Base-by-base conservation (phyloP, 78 protist species). In the Chrysochromulina tobinii region DNA sequence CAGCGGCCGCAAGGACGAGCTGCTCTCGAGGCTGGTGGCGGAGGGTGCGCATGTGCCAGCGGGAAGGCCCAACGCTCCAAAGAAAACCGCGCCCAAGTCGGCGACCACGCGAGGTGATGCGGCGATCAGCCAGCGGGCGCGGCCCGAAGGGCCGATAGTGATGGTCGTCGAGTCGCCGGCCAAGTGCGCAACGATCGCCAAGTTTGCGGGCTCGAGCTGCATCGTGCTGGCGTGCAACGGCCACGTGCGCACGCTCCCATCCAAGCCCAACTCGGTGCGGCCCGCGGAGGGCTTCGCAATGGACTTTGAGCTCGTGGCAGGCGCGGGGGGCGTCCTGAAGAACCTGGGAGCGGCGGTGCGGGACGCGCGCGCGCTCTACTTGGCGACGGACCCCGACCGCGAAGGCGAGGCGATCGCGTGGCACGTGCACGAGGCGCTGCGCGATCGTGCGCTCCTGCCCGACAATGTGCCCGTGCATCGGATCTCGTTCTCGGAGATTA, bases 341-440 rank as follows among this genome's bases (percentile, higher is more conserved):
- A 1, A n/a, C 73, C 38, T 89, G 18, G 6, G 11, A 3, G 20
- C 3, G 4, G 64, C 5, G 58, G 64, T 20, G 64, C 4, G 48
- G 57, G 0, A 9, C 4, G 88, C 89, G 15, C 1, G 50, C 54
- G 89, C 72, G 23, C 18, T 90, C n/a, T 50, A 53, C 48, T 81
- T 90, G 17, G 92, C 92, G 14, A 79, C 88, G 14, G 92, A 90
- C 81, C 88, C 85, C 21, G 92, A 90, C 81, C 64, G 92, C 55
- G 92, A 90, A 27, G 92, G 92, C 51, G 92, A 90, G 81, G 92
- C 92, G 38, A 90, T 90, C 61, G 72, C 87, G 66, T 90, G 92
- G 92, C 92, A 90, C 54, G 51, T 90, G 12, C 57, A 21, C n/a
- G 69, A 81, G 54, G 53, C 21, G 23, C 68, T 88, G 50, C 61